Evolutionary conservation across 169 alveolate genomes (phyloP), one percentile per base, ranked within the genome.

Genomic region (Besnoitia besnoiti): DNA sequence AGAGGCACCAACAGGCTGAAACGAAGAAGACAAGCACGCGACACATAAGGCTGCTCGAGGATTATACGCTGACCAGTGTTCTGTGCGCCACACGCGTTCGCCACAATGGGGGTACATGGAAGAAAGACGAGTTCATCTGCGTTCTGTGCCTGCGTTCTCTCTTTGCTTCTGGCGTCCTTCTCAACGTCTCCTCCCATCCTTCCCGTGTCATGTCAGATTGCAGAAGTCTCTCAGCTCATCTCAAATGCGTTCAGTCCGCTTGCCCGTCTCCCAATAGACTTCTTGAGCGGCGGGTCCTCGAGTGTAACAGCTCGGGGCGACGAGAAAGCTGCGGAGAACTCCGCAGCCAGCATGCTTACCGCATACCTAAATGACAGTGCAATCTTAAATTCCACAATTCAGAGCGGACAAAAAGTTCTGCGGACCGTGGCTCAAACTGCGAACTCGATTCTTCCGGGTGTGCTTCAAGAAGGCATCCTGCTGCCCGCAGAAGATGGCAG

Each of bases 341-440:
- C 24, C 80, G 40, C 44, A 12, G 80, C 80, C 10, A 67, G 33
- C 59, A 35, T 30, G 12, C 33, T 77, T 14, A 5, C 87, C 40
- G 55, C 87, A 5, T 24, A 39, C 7, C 35, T 77, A 0, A 24
- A 51, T 0, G 87, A 77, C 61, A 42, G 47, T 55, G 49, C 61
- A 16, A 27, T 77, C n/a, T 21, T 77, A 55, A 44, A 40, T 39
- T 27, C 37, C 59, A 77, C 87, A n/a, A n/a, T 77, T 27, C 50
- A 37, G 87, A 77, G 37, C 47, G 59, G 87, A 14, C 87, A 77
- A 55, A 77, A 77, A 42, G 35, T 77, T 51, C 55, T 77, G 0
- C 87, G 59, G 3, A 77, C 61, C 5, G 87, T 77, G 33, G 87
- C 87, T 30, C 87, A 77, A 35, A 77, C 87, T 3, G 87, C 87